Base-by-base conservation (phyloP, 495 filamentous ascomycete genomes). In the Thozetella sp. region DNA sequence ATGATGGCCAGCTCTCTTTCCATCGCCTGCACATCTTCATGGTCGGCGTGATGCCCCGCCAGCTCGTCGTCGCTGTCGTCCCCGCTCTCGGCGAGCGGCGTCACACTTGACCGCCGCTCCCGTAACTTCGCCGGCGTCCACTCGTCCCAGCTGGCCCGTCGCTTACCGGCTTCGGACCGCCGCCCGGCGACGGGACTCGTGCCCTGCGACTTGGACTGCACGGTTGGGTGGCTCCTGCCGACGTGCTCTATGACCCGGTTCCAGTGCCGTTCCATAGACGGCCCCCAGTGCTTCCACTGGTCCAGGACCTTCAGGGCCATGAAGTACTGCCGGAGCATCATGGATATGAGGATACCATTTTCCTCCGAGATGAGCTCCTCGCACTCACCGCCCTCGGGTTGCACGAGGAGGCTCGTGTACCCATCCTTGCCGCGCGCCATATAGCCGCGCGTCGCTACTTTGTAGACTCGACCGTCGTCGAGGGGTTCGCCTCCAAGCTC, bases 401-500 rank as follows among this genome's bases (percentile, higher is more conserved):
- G 65, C 0, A 89, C 78, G 10, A 93, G 80, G 10, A 97, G 80
- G 22, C 88, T 89, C 0, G 79, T 74, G 66, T 90, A 97, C 0
- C 93, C 93, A 65, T 97, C 73, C 71, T 94, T 96, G 12, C 93
- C 93, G 12, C 90, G 86, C 3, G 76, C 86, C 92, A 96, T 96
- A 68, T 96, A 94, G 0, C 90, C 91, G 17, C 93, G 76, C 0
- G 93, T 97, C 23, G 87, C 85, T 1, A 96, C 69, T 11, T 77
- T 79, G 60, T 96, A 96, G 17, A 80, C 71, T 46, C 75, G 81
- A 12, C 85, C 73, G 3, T 77, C 64, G 17, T 93, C 82, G 11
- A 93, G 71, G 0, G 87, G 80, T 27, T 80, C 72, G 1, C 78
- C 83, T 22, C 75, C 81, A 27, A 96, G 77, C 25, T 81, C 83